Conservation (phyloP, 2,329 filamentous ascomycete genomes). For the Diaporthe sp. region DNA sequence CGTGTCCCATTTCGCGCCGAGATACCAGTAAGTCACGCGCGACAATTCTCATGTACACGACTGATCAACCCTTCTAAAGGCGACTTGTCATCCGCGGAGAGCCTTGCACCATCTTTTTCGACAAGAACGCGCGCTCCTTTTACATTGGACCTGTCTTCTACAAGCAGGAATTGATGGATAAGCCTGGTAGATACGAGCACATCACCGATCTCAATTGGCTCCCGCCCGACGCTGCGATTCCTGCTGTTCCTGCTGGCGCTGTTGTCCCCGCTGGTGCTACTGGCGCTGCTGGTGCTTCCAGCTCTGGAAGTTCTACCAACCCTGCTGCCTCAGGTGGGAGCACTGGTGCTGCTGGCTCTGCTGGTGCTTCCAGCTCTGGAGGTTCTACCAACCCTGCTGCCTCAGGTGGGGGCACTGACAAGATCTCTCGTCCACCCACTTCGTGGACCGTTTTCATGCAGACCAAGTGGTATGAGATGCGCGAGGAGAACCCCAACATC, state of each 20-base stretch:
- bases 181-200: conserved; percentile 6
- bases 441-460: conserved; percentile 35
- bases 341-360: too few species aligned
- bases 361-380: too few species aligned
- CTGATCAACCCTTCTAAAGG: neutral
- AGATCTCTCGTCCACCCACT: conserved; percentile 45
- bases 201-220: conserved; percentile 5
- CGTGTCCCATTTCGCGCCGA: neutral
- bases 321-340: too few species aligned
- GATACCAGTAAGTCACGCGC: conserved; percentile 25
- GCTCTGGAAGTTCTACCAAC: too few species aligned
- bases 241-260: neutral
- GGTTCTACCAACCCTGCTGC: too few species aligned
- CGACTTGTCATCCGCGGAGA: conserved; percentile 12
- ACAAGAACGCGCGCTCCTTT: neutral
- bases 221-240: neutral
- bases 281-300: neutral
- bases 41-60: neutral
- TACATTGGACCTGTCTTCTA: neutral
- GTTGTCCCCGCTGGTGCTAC: neutral
- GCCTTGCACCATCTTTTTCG: conserved; percentile 11
- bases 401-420: neutral
- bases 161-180: neutral
- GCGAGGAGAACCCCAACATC: conserved; percentile 1
- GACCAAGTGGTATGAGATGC: neutral